Evolutionary conservation across 2,329 filamentous ascomycete species (phyloP).

Genomic region (Colletotrichum sp.): DNA sequence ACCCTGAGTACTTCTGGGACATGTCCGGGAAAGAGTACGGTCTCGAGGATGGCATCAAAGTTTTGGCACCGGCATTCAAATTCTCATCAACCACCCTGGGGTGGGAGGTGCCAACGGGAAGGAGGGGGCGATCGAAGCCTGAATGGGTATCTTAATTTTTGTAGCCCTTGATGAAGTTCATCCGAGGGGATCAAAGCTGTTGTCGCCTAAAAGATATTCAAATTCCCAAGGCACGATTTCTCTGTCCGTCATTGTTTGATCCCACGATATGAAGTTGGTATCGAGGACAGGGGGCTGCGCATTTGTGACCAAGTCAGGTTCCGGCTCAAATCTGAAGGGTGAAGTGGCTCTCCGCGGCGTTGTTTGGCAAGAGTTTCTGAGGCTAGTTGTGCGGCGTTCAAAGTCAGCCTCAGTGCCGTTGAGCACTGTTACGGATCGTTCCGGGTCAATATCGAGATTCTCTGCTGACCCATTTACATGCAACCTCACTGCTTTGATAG

Average conservation of each 20-base stretch:
- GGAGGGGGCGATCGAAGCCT: neutral
- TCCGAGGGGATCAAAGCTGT: neutral
- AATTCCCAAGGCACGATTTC: neutral
- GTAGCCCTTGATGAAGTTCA: neutral
- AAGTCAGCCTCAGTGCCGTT: neutral
- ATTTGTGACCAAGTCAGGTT: neutral
- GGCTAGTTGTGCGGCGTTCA: neutral
- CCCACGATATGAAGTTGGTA: neutral
- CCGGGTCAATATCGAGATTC: neutral
- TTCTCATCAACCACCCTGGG: neutral
- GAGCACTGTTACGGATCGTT: rapidly evolving
- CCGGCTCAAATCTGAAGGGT: neutral
- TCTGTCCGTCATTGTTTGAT: neutral
- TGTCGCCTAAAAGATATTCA: neutral
- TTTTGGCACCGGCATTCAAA: neutral
- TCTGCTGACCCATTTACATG: neutral
- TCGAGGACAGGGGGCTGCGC: too few species aligned
- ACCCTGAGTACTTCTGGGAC: neutral
- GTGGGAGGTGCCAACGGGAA: neutral
- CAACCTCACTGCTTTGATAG: neutral
- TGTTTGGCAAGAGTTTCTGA: neutral
- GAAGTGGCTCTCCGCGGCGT: neutral
- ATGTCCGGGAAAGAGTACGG: neutral
- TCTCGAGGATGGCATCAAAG: neutral
- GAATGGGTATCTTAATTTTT: neutral